Conservation (phyloP, 345 rosid species). For the Garcia nutans region DNA sequence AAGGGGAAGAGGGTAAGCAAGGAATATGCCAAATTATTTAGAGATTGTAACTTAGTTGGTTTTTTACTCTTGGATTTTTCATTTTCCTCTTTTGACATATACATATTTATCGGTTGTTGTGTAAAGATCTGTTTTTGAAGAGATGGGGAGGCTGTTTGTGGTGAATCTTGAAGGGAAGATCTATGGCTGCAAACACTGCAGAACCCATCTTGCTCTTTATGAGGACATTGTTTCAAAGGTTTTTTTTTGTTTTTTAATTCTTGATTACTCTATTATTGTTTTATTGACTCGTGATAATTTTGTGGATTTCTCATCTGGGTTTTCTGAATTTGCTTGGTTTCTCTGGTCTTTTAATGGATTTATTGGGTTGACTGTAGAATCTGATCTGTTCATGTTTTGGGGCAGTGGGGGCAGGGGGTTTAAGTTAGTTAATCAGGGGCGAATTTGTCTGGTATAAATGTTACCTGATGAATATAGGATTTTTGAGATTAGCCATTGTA, state of each 20-base stretch:
- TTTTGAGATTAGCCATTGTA: not conserved
- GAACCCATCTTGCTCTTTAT: slow-evolving; percentile 74
- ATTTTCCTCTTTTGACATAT: not conserved
- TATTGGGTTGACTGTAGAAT: slow-evolving; percentile 11
- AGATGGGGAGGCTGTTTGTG: slow-evolving; percentile 91
- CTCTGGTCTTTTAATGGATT: not conserved
- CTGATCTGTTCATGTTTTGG: not conserved
- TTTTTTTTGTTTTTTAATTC: slow-evolving; percentile 13
- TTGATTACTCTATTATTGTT: slow-evolving; percentile 15
- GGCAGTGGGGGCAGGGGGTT: not conserved
- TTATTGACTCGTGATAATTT: slow-evolving; percentile 8
- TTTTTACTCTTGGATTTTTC: not conserved
- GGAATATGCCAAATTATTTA: not conserved
- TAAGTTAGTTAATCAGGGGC: not conserved
- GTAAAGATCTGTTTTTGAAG: slow-evolving; percentile 14
- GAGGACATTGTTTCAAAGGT: slow-evolving; percentile 89
- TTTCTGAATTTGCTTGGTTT: slow-evolving; percentile 16
- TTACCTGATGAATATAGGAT: not conserved
- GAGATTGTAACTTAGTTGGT: not conserved
- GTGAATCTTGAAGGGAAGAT: slow-evolving; percentile 87
- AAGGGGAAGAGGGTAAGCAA: not conserved
- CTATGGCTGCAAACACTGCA: slow-evolving; percentile 94
- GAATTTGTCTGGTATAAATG: not conserved
- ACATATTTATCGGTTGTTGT: not conserved
- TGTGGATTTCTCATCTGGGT: slow-evolving; percentile 29